Conservation (phyloP, 257 asterid species). For the Plantago major region DNA sequence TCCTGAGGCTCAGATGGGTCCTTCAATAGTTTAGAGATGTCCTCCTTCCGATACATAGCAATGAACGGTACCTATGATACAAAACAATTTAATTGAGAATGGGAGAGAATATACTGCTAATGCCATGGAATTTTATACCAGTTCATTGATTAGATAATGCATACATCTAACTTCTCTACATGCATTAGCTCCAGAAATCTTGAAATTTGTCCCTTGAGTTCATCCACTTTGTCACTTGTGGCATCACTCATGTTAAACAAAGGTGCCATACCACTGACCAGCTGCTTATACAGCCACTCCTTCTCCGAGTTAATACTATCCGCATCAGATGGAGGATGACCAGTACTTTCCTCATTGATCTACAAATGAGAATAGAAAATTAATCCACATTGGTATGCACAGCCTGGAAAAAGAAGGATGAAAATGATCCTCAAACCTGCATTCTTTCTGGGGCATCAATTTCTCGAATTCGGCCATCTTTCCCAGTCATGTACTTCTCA, state of each 20-base stretch:
- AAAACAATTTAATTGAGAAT: slow-evolving; percentile 14
- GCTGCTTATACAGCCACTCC: slow-evolving; percentile 87
- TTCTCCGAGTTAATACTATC: slow-evolving; percentile 65
- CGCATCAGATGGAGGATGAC: slow-evolving; percentile 66
- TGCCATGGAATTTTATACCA: not conserved
- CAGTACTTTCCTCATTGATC: slow-evolving; percentile 80
- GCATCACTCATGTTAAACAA: slow-evolving; percentile 44
- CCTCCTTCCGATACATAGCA: slow-evolving; percentile 95
- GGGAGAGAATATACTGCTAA: slow-evolving; percentile 2
- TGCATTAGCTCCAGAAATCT: slow-evolving; percentile 79
- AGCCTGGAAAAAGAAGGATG: not conserved
- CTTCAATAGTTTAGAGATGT: slow-evolving; percentile 69
- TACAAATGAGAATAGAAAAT: slow-evolving; percentile 21
- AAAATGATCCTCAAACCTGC: slow-evolving; percentile 55
- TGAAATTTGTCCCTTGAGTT: slow-evolving; percentile 68
- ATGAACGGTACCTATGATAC: slow-evolving; percentile 68
- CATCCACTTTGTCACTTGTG: slow-evolving; percentile 45
- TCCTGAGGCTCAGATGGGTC: slow-evolving; percentile 55
- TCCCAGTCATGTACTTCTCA: slow-evolving; percentile 82
- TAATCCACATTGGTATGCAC: slow-evolving; percentile 10
- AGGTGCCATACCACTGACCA: slow-evolving; percentile 52
- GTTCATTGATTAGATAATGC: slow-evolving; percentile 17
- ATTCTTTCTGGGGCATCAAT: slow-evolving; percentile 85
- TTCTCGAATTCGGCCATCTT: slow-evolving; percentile 72
- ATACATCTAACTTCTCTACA: slow-evolving; percentile 78